These are phyloP conservation scores for Holtermannia corniformis DNA, from an alignment of 768 basidiomycete genomes.

Conservation along the genomic window DNA sequence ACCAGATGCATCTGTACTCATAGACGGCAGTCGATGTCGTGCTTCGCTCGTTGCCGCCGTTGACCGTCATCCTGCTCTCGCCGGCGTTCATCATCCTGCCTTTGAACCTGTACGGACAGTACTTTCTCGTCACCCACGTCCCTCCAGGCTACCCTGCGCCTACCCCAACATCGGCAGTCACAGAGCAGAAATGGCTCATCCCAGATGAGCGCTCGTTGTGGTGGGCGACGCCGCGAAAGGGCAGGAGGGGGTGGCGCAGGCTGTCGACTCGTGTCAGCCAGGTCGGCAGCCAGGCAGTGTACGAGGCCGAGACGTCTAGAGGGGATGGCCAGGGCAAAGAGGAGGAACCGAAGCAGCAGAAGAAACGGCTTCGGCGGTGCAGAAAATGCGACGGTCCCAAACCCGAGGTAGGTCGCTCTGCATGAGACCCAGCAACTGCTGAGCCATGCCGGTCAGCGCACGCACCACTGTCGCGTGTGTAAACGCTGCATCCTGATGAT, in stretches of 20 bases:
- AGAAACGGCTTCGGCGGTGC: slow-evolving; percentile 54
- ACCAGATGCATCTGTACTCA: not conserved
- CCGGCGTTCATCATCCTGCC: slow-evolving; percentile 68
- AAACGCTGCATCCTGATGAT: slow-evolving; percentile 64
- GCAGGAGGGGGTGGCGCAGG: slow-evolving; percentile 2
- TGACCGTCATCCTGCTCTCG: slow-evolving; percentile 46
- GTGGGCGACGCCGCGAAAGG: slow-evolving; percentile 39
- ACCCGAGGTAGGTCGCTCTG: slow-evolving; percentile 58
- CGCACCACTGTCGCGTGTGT: slow-evolving; percentile 88
- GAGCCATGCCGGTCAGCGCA: slow-evolving; percentile 50
- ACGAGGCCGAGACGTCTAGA: too few relatives aligned
- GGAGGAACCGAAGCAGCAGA: slow-evolving; percentile 6
- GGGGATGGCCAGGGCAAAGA: not conserved
- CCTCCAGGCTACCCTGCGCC: slow-evolving; percentile 61
- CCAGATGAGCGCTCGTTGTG: slow-evolving; percentile 47
- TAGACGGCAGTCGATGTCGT: slow-evolving; percentile 63
- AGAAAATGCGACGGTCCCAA: slow-evolving; percentile 58
- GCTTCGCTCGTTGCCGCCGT: slow-evolving; percentile 54
- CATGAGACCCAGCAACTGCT: not conserved
- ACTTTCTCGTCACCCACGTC: slow-evolving; percentile 73
- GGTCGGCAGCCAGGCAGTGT: not conserved
- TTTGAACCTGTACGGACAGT: slow-evolving; percentile 67
- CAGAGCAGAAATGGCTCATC: slow-evolving; percentile 24
- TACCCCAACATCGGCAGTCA: slow-evolving; percentile 1
- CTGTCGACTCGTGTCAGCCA: not conserved